Base-by-base conservation (phyloP, 306 rosid species). In the Fragaria vesca region DNA sequence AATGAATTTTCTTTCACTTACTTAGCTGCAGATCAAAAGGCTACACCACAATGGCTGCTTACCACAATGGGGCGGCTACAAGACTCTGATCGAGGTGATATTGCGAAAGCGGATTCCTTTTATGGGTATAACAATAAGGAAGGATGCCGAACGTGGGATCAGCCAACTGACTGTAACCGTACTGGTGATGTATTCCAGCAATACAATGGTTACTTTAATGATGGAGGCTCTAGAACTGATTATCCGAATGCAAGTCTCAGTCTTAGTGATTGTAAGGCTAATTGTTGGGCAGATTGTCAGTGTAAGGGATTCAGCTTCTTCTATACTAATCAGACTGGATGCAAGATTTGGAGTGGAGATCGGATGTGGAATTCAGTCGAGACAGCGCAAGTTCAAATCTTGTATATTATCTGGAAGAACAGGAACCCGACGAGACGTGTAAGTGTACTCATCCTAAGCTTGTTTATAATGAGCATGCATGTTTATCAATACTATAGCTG, bases 271-370 rank as follows among this genome's bases (percentile, higher is more conserved):
- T 70, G 74, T 28, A 70, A 46, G 42, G n/a, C 28, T 18, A 10
- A 47, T 47, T 78, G 81, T 12, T 47, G 43, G 82, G 52, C 26
- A 13, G 40, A 71, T 4, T 78, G 82, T 71, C 21, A 36, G 2
- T 78, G 81, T 61, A 3, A 47, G 17, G 77, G 71, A 21, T 47
- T 78, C 65, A 48, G 2, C 6, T 70, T 15, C 50, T 12, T 13
- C 4, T 71, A 8, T 61, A 16, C 2, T 4, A 61, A 71, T 61
- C 40, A 38, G 30, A 78, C 71, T 6, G 65, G 81, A 34, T 78
- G 81, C 3, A 20, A 0, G 40, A 67, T 55, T 68, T 81, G 74
- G 74, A 26, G 1, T 46, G 58, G 58, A 47, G 28, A n/a, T n/a
- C n/a, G n/a, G n/a, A 70, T 7, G 16, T 3, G 40, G 3, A 46